Percentiles rank a stretch among this genome's conserved stretches.
phyloP scores from a whole-genome alignment of 805 yeast species.

The Komagataella kurtzmanii region DNA sequence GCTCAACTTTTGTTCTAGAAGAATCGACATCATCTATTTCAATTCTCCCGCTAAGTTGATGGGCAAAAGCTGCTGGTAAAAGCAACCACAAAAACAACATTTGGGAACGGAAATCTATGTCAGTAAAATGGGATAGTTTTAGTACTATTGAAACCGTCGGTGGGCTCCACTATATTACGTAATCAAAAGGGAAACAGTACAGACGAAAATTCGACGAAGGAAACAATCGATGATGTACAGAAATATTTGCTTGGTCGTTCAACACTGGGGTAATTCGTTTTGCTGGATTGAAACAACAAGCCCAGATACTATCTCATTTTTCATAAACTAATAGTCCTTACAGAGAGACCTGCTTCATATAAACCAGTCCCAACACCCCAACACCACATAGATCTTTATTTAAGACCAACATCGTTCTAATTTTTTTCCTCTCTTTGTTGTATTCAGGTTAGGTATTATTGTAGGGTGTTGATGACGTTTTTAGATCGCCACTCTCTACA shows the following conservation, averaged over 20 bases:
- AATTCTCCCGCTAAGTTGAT: conserved; percentile 15
- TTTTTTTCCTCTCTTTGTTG: conserved; percentile 1
- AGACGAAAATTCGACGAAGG: too few relatives aligned
- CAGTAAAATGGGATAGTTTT: background rate
- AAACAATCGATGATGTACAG: too few relatives aligned
- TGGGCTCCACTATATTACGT: background rate
- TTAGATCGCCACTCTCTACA: conserved; percentile 25
- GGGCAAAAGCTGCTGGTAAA: conserved; percentile 15
- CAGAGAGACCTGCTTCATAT: background rate
- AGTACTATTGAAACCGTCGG: too few relatives aligned
- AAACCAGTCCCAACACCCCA: background rate
- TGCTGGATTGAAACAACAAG: too few relatives aligned
- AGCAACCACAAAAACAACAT: background rate
- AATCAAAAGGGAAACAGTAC: too few relatives aligned
- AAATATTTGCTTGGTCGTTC: too few relatives aligned
- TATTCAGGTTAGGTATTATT: conserved; percentile 10
- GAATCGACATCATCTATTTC: background rate
- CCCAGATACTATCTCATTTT: background rate
- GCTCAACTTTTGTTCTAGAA: background rate
- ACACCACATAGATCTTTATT: background rate
- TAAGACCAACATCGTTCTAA: background rate
- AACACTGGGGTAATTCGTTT: too few relatives aligned
- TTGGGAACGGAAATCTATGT: background rate
- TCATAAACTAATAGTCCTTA: background rate
- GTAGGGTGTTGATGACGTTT: conserved; percentile 23